Conservation (phyloP, 2,329 filamentous ascomycete species). For the Ploettnerulaceae sp. region DNA sequence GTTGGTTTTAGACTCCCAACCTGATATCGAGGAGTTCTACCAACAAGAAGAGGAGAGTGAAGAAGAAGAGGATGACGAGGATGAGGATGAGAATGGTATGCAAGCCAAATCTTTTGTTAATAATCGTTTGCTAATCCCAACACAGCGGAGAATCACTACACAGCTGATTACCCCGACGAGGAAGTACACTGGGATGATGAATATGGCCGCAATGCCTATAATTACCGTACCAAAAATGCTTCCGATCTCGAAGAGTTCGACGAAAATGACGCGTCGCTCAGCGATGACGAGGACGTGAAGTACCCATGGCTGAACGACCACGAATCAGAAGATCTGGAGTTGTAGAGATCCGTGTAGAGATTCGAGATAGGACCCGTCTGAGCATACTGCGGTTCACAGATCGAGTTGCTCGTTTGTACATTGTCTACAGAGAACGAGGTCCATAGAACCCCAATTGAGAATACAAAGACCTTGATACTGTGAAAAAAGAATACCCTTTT, state of each 20-base stretch:
- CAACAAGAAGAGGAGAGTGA: conserved; percentile 56
- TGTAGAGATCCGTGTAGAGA: no score
- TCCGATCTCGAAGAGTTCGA: conserved; percentile 33
- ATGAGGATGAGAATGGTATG: conserved; percentile 62
- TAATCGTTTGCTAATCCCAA: conserved; percentile 13
- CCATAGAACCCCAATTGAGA: no score
- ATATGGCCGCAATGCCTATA: conserved; percentile 51
- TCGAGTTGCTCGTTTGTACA: no score
- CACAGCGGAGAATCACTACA: conserved; percentile 72
- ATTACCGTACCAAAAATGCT: conserved; percentile 42
- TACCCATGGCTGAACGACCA: conserved; percentile 27
- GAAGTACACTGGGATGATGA: conserved; percentile 70
- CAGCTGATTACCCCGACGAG: conserved; percentile 75
- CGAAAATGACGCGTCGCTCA: conserved; percentile 24
- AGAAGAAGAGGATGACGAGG: conserved; percentile 59
- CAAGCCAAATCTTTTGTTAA: neutral
- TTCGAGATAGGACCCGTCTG: no score
- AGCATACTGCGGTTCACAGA: no score
- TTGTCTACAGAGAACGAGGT: no score
- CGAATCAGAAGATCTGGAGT: conserved; percentile 13
- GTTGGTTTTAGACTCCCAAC: conserved; percentile 32
- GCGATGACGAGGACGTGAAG: conserved; percentile 28
- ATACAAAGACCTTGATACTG: no score
- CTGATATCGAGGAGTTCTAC: conserved; percentile 52
- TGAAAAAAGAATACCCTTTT: no score